phyloP scores from a whole-genome alignment of 495 filamentous ascomycete genomes.

The Neurospora tetrasperma region DNA sequence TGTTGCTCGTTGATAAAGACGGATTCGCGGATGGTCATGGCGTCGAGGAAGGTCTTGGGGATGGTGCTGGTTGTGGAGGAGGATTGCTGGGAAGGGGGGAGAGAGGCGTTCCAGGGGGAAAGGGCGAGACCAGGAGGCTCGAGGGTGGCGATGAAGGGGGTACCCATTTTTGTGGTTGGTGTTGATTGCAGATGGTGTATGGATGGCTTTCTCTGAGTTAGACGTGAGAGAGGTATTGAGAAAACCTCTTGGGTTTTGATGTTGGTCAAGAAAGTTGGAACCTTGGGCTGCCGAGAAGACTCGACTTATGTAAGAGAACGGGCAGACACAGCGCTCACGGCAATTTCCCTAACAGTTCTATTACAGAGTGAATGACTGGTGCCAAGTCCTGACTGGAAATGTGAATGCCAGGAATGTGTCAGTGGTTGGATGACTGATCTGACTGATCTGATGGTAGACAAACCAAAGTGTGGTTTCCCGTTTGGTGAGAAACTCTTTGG shows the following conservation, averaged over 20 bases:
- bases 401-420: neutral
- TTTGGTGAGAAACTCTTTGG: neutral
- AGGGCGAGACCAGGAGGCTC: slow-evolving; percentile 24
- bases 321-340: neutral
- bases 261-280: neutral
- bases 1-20: slow-evolving; percentile 75
- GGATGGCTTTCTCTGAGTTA: neutral
- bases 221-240: neutral
- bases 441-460: neutral
- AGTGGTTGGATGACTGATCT: neutral
- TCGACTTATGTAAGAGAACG: neutral
- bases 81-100: slow-evolving; percentile 5
- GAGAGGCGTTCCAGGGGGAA: slow-evolving; percentile 3
- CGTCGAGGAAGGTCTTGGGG: slow-evolving; percentile 58
- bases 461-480: neutral
- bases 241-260: neutral
- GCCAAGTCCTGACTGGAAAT: neutral
- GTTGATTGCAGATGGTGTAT: neutral
- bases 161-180: slow-evolving; percentile 11
- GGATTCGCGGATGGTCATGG: slow-evolving; percentile 62
- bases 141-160: slow-evolving; percentile 40
- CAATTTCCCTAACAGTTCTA: too few species aligned
- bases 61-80: slow-evolving; percentile 19
- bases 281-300: neutral
- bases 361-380: neutral